Base-by-base conservation (phyloP, 768 basidiomycete species). In the Boletus fagicola region DNA sequence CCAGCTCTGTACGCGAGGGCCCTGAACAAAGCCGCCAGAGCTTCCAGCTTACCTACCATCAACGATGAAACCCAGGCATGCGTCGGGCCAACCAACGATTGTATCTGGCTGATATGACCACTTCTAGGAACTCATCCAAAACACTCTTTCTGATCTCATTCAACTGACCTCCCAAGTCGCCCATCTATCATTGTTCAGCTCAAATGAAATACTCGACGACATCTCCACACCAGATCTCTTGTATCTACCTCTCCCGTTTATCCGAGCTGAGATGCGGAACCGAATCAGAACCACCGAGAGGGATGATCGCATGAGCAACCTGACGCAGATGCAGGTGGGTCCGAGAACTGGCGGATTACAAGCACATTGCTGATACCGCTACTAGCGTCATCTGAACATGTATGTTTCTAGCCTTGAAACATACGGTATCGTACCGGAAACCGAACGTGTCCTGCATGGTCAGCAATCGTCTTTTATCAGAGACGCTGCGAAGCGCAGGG, bases 151-250 rank as follows among this genome's bases (percentile, higher is more conserved):
- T 8, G 83, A 91, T 74, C 74, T 94, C 31, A 74, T 75, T 26
- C 73, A 75, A 43, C 71, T 90, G 39, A 74, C 76, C 46, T 73
- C 78, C 33, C 80, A 84, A 26, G 77, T 93, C 54, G 62, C 78
- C 26, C 78, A 77, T 39, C 76, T 94, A 44, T 81, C 83, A 0
- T 73, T 95, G 36, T 93, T 95, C 75, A 94, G 92, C 56, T 77
- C 86, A 4, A 95, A 95, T 65, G 93, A 96, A 66, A 78, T 78
- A 0, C 74, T 94, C 18, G 88, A 92, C 45, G 93, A 96, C 69
- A 84, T 96, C 54, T 78, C 88, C 3, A 92, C 92, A 2, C 73
- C 78, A 35, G 84, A 94, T 74, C 74, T 94, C 36, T 74, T 87
- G 2, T 94, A 91, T 71, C 77, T 96, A 12, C 76, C 85, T 40